phyloP scores from a whole-genome alignment of 129 eudicot species.

The Saussurea involucrata region DNA sequence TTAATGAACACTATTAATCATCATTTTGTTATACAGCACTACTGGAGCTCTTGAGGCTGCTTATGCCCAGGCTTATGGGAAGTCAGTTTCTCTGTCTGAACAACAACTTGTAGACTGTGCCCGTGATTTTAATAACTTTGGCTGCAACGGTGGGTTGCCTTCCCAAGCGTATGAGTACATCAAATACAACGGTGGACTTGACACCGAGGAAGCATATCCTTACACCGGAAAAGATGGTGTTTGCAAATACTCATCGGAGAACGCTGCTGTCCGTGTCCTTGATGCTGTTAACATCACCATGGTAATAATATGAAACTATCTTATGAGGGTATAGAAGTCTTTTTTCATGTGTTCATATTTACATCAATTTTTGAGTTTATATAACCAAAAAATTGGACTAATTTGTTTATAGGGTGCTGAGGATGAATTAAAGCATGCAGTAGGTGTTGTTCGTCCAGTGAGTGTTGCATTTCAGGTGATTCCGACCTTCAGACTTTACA shows the following conservation, averaged over 20 bases:
- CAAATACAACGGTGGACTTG: slow-evolving; percentile 90
- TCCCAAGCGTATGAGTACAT: slow-evolving; percentile 96
- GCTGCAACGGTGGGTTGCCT: slow-evolving; percentile 92
- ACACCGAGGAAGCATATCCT: slow-evolving; percentile 88
- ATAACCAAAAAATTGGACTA: not conserved
- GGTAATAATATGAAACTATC: slow-evolving; percentile 32
- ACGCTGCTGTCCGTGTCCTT: slow-evolving; percentile 63
- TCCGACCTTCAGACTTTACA: slow-evolving; percentile 46
- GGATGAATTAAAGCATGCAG: slow-evolving; percentile 97
- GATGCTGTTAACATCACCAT: slow-evolving; percentile 84
- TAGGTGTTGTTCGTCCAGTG: slow-evolving; percentile 88
- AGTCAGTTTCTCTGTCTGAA: slow-evolving; percentile 78
- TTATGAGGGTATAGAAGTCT: not conserved
- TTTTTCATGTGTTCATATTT: not conserved
- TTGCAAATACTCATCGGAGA: slow-evolving; percentile 73
- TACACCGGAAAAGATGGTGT: slow-evolving; percentile 72
- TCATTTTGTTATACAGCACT: slow-evolving; percentile 44
- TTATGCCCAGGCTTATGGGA: slow-evolving; percentile 83
- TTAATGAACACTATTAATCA: not conserved
- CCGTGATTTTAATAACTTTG: slow-evolving; percentile 69
- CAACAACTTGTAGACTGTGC: slow-evolving; percentile 99
- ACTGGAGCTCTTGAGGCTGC: slow-evolving; percentile 99
- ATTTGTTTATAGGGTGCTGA: slow-evolving; percentile 73
- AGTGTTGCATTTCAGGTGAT: slow-evolving; percentile 95
- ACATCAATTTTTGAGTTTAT: not conserved